Evolutionary conservation across 148 eudicot species (phyloP).

Genomic region (Diospyros lotus): DNA sequence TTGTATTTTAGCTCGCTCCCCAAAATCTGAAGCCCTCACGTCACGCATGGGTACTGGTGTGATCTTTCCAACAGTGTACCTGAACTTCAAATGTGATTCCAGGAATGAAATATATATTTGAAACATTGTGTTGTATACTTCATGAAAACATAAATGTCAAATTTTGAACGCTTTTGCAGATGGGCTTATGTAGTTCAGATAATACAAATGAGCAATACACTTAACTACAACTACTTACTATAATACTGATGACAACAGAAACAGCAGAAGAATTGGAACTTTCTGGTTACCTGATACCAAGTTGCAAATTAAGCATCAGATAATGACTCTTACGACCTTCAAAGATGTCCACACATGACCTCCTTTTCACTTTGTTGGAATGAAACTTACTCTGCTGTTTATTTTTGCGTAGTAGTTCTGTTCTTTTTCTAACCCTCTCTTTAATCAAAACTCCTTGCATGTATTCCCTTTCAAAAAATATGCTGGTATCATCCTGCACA

Average conservation of each 20-base stretch:
- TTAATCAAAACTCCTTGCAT: slow-evolving; percentile 87
- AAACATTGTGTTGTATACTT: background rate
- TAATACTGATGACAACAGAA: background rate
- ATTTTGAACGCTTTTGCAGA: background rate
- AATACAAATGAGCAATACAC: background rate
- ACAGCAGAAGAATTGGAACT: background rate
- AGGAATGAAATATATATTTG: slow-evolving; percentile 3
- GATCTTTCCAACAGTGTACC: slow-evolving; percentile 99
- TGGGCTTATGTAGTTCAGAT: background rate
- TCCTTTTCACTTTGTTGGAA: slow-evolving; percentile 47
- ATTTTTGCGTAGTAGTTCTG: slow-evolving; percentile 30
- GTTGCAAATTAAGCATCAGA: slow-evolving; percentile 89
- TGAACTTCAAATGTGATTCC: slow-evolving; percentile 22
- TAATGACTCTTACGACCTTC: slow-evolving; percentile 57
- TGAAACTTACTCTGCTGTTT: slow-evolving; percentile 42
- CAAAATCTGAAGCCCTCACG: slow-evolving; percentile 91
- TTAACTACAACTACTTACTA: too few relatives aligned
- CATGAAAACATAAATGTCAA: background rate
- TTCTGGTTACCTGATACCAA: slow-evolving; percentile 75
- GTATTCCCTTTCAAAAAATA: slow-evolving; percentile 81
- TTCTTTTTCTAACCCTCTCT: slow-evolving; percentile 46
- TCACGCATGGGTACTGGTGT: slow-evolving; percentile 91
- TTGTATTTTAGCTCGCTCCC: slow-evolving; percentile 72
- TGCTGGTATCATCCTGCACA: slow-evolving; percentile 28
- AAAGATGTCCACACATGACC: slow-evolving; percentile 44